These are phyloP conservation scores for Scenedesmus sp. DNA, from an alignment of 163 green algal species.

Conservation along the genomic window DNA sequence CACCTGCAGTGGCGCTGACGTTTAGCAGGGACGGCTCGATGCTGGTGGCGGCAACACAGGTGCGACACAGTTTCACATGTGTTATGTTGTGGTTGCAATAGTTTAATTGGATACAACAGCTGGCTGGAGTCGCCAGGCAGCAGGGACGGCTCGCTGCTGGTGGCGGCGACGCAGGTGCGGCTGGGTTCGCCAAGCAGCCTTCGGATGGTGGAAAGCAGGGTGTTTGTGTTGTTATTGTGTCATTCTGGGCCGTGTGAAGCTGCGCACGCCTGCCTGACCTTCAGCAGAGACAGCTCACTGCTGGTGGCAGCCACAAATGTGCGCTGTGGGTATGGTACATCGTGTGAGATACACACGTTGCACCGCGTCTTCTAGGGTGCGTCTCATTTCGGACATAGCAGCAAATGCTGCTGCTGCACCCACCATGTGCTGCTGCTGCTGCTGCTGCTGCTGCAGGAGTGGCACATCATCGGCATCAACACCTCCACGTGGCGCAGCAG, in stretches of 20 bases:
- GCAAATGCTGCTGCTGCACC: neutral
- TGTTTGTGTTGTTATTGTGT: no score
- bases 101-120: no score
- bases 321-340: neutral
- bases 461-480: conserved; percentile 60
- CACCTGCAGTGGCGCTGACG: conserved; percentile 56
- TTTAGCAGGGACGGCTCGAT: conserved; percentile 18
- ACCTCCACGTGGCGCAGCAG: conserved; percentile 55
- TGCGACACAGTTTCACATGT: neutral
- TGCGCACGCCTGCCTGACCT: conserved; percentile 60
- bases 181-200: no score
- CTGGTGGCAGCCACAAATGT: conserved; percentile 64
- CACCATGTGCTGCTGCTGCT: neutral
- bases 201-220: no score
- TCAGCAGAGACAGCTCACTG: neutral
- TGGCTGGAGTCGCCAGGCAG: neutral
- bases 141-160: conserved; percentile 60
- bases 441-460: conserved; percentile 50
- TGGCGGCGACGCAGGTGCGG: no score
- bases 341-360: neutral
- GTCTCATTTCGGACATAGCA: neutral
- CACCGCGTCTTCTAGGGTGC: neutral
- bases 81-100: no score
- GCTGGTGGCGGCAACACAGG: conserved; percentile 63
- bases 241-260: conserved; percentile 64